Conservation (phyloP, 2,329 filamentous ascomycete genomes). For the Daldinia sp. region DNA sequence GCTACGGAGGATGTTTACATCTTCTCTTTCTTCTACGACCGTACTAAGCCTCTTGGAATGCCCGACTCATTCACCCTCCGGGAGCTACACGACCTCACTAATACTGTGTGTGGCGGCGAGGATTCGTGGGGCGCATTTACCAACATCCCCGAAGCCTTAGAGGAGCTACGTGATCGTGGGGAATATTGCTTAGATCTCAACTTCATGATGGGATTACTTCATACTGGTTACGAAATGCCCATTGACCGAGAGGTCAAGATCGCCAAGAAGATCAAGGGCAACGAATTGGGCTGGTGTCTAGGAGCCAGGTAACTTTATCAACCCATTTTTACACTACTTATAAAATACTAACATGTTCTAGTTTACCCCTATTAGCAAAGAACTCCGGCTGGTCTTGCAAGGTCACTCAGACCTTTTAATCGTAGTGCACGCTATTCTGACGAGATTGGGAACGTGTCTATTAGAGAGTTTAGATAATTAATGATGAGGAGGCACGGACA, state of each 20-base stretch:
- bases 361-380: conserved; percentile 82
- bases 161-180: conserved; percentile 81
- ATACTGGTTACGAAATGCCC: conserved; percentile 98
- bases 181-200: conserved; percentile 95
- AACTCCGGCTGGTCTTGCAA: conserved; percentile 91
- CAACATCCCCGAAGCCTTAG: conserved; percentile 76
- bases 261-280: conserved; percentile 97
- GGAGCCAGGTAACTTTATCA: conserved; percentile 79
- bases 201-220: conserved; percentile 92
- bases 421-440: background rate
- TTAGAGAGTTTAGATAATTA: conserved; percentile 20
- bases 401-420: conserved; percentile 75
- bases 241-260: conserved; percentile 96
- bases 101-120: conserved; percentile 84
- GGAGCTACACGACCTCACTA: conserved; percentile 86
- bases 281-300: conserved; percentile 97
- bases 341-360: conserved; percentile 55
- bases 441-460: conserved; percentile 1
- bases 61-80: conserved; percentile 94
- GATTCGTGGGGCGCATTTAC: conserved; percentile 81
- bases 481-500: conserved; percentile 21
- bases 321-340: background rate
- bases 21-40: conserved; percentile 98
- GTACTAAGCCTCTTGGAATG: conserved; percentile 93
- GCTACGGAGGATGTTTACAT: conserved; percentile 91